Percentiles rank a stretch among this genome's conserved stretches.
These are phyloP conservation scores for Fusarium nygamai DNA, from an alignment of 2,329 filamentous ascomycete species.

Conservation along the genomic window DNA sequence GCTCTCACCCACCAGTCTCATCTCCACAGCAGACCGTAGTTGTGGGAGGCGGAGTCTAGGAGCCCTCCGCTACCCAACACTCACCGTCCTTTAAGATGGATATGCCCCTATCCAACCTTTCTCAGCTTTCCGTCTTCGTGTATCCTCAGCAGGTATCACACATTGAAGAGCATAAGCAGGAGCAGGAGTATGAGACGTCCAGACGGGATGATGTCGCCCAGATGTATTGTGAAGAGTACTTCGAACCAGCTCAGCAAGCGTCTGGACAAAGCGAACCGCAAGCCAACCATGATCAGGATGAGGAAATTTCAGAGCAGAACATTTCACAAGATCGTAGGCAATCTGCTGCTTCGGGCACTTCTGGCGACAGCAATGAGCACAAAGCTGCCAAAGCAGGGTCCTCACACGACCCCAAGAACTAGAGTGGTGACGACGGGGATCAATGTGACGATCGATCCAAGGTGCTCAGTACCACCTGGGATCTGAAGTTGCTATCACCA, in stretches of 20 bases:
- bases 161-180: neutral
- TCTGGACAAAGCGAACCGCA: neutral
- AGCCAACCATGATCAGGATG: neutral
- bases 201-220: neutral
- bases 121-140: neutral
- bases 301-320: neutral
- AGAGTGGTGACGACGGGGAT: neutral
- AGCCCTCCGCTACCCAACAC: slow-evolving; percentile 10
- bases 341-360: neutral
- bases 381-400: neutral
- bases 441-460: neutral
- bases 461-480: neutral
- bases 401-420: neutral
- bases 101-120: neutral
- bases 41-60: slow-evolving; percentile 16
- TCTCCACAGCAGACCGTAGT: neutral
- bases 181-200: fast-evolving
- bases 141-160: neutral
- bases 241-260: neutral
- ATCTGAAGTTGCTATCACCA: neutral
- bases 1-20: neutral
- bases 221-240: neutral
- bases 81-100: neutral
- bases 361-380: neutral
- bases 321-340: neutral